phyloP scores from a whole-genome alignment of 345 rosid genomes.

The Pelargonium nanum region DNA sequence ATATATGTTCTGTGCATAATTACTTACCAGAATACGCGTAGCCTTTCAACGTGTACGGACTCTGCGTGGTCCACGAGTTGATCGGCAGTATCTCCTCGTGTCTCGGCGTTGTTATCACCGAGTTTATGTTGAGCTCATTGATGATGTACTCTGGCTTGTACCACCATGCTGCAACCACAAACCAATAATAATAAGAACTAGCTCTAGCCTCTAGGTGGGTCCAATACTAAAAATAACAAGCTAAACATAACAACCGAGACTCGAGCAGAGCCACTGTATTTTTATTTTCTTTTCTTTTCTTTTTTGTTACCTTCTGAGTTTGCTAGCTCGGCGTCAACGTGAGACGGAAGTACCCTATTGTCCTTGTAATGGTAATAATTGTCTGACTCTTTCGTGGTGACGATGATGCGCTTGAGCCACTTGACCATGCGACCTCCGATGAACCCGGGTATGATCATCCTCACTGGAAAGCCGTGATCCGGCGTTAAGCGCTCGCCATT shows the following conservation, averaged over 20 bases:
- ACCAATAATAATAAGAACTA: neutral
- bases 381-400: conserved; percentile 63
- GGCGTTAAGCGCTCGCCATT: conserved; percentile 73
- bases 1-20: neutral
- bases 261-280: no score
- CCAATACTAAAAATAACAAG: neutral
- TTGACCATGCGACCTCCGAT: conserved; percentile 96
- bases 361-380: conserved; percentile 71
- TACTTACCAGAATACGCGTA: conserved; percentile 78
- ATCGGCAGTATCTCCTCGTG: conserved; percentile 78
- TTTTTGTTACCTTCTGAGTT: conserved; percentile 57
- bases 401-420: conserved; percentile 76
- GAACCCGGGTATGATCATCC: conserved; percentile 76
- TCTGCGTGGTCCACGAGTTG: conserved; percentile 75
- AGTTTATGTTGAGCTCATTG: conserved; percentile 83
- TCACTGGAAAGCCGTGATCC: conserved; percentile 87
- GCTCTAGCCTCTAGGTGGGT: neutral
- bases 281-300: neutral
- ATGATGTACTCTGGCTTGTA: conserved; percentile 72
- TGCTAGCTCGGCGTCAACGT: conserved; percentile 78
- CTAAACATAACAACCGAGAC: no score
- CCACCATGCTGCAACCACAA: conserved; percentile 68
- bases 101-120: conserved; percentile 79
- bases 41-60: conserved; percentile 64
- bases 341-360: conserved; percentile 79